Base-by-base conservation (phyloP, 768 basidiomycete genomes). In the Tremella yokohamensis region DNA sequence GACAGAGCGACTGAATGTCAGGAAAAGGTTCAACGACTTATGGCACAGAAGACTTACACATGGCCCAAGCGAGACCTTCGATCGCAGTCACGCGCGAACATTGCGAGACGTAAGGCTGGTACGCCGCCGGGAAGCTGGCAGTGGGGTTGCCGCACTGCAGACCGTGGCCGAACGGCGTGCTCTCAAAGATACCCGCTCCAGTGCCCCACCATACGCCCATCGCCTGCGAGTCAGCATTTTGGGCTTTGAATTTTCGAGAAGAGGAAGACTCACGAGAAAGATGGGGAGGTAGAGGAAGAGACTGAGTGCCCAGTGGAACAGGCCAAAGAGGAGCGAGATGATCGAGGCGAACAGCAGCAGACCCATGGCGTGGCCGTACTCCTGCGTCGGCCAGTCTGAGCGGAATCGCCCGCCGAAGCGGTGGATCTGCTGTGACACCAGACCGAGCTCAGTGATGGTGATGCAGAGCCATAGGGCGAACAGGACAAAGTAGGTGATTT, bases 1-100 rank as follows among this genome's bases (percentile, higher is more conserved):
- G 85, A 82, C 25, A 98, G 83, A 61, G 91, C 87, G 59, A 68
- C 66, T 68, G 40, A 1, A 25, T 20, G 24, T 15, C 22, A 45
- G 52, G 2, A 20, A 6, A 3, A 20, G 8, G 20, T 24, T 11
- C 20, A 15, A 8, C 15, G 13, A n/a, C 37, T 24, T 20, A 38
- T 12, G 19, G 44, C 20, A n/a, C 9, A 24, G 22, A 22, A 12
- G 2, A 68, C 69, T 70, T 40, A 70, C 69, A 70, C 59, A 70
- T 53, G 16, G 63, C 60, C 69, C 69, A 70, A 54, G 69, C 60
- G 11, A 70, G 60, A 59, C 63, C 69, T 50, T 63, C 57, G 29
- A 70, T 68, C 25, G 66, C 62, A 15, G 60, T 68, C 3, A 64
- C 45, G 34, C 66, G 40, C 12, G 58, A 53, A 54, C 69, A 70